phyloP scores from a whole-genome alignment of 2,329 filamentous ascomycete genomes.

The Curvularia lunata region DNA sequence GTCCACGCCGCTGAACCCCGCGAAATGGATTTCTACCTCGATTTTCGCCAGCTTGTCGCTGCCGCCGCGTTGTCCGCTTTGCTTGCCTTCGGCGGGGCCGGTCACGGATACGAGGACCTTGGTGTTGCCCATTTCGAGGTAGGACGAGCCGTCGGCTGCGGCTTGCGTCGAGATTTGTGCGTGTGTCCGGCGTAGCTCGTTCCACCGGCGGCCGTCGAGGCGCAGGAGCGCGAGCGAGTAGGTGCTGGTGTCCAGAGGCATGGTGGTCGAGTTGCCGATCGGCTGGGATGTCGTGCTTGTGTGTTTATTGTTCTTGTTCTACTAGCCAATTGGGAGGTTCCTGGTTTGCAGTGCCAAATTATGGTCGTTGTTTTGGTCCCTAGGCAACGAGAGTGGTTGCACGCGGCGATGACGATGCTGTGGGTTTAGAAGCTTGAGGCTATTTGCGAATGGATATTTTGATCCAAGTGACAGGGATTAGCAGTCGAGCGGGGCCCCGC shows the following conservation, averaged over 20 bases:
- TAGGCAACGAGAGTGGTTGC: background rate
- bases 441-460: slow-evolving; percentile 9
- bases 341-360: background rate
- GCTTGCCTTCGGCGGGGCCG: slow-evolving; percentile 76
- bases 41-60: slow-evolving; percentile 67
- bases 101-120: slow-evolving; percentile 93
- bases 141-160: slow-evolving; percentile 88
- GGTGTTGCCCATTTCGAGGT: slow-evolving; percentile 96
- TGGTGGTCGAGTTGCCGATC: slow-evolving; percentile 45
- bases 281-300: background rate
- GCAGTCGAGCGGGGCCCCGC: slow-evolving; percentile 24
- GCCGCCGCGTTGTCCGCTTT: slow-evolving; percentile 55
- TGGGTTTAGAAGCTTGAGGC: slow-evolving; percentile 7
- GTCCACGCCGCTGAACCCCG: slow-evolving; percentile 87
- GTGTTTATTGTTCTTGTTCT: background rate
- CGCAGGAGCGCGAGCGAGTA: slow-evolving; percentile 80
- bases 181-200: slow-evolving; percentile 87
- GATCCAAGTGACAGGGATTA: slow-evolving; percentile 12
- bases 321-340: too few relatives aligned
- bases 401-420: slow-evolving; percentile 10
- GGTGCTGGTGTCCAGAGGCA: slow-evolving; percentile 94
- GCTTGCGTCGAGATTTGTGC: slow-evolving; percentile 92
- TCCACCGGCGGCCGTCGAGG: slow-evolving; percentile 84
- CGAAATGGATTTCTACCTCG: slow-evolving; percentile 81
- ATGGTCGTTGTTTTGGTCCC: background rate